These are phyloP conservation scores for Ustilago trichophora DNA, from an alignment of 1,284 basidiomycete species.

Conservation along the genomic window DNA sequence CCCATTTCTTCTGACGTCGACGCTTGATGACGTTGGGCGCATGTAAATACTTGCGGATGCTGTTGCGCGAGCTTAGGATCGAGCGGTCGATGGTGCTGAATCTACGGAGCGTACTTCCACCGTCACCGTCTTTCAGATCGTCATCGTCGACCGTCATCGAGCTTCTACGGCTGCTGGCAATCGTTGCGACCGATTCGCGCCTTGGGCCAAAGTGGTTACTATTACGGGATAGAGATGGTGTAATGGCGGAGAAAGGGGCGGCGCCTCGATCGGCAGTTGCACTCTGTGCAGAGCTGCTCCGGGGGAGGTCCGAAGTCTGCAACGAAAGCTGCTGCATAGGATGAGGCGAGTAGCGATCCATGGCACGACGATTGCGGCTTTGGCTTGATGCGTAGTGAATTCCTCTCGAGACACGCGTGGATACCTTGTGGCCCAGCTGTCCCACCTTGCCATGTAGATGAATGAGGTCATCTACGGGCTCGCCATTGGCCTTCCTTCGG, in stretches of 20 bases:
- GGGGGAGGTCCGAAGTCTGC: slow-evolving; percentile 24
- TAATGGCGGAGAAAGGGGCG: slow-evolving; percentile 23
- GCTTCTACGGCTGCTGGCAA: slow-evolving; percentile 37
- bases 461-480: slow-evolving; percentile 32
- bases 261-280: slow-evolving; percentile 4
- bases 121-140: slow-evolving; percentile 10
- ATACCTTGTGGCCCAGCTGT: slow-evolving; percentile 36
- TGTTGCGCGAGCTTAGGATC: slow-evolving; percentile 35
- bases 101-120: slow-evolving; percentile 2
- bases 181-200: slow-evolving; percentile 35
- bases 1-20: slow-evolving; percentile 35
- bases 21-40: slow-evolving; percentile 43
- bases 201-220: slow-evolving; percentile 21
- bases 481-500: slow-evolving; percentile 41
- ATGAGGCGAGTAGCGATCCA: slow-evolving; percentile 58
- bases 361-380: slow-evolving; percentile 57
- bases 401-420: slow-evolving; percentile 45
- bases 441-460: slow-evolving; percentile 24
- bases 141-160: slow-evolving; percentile 29
- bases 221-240: slow-evolving; percentile 24
- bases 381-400: slow-evolving; percentile 51
- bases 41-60: slow-evolving; percentile 33
- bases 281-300: slow-evolving; percentile 17
- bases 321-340: slow-evolving; percentile 15
- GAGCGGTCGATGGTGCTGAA: slow-evolving; percentile 31